Evolutionary conservation across 2,329 filamentous ascomycete species (phyloP), one percentile per base, ranked within the genome.

Genomic region (Sporothrix curviconia): DNA sequence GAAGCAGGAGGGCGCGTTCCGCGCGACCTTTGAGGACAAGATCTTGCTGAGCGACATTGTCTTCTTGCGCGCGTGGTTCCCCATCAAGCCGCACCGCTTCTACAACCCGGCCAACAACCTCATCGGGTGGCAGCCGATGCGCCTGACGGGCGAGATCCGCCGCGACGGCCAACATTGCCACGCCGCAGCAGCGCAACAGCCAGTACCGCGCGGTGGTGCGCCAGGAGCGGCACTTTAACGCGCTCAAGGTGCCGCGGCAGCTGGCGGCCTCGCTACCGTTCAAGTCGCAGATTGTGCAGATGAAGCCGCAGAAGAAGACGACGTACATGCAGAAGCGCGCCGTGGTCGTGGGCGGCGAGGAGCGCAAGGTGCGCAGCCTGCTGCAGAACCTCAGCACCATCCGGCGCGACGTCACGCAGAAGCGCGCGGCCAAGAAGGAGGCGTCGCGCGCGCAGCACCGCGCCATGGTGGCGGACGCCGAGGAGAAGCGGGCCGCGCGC

Each of bases 1-100:
- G 1, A 95, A 96, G 66, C 92, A 94, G 1, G 94, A 99, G 64
- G 94, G 94, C 50, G 87, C 92, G 73, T 97, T 95, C 83, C 85
- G 95, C 66, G 94, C 94, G 24, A 97, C 94, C 0, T 99, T 99
- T 65, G 94, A 99, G 72, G 94, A 99, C 80, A 99, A 97, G 77
- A 90, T 99, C 61, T 80, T 99, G 53, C 91, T 96, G 82, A 90
- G 86, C 71, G 94, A 99, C 70, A 95, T 99, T 64, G 89, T 97
- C 61, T 97, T 99, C 78, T 75, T 99, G 39, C 84, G 94, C 50
- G 92, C 94, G 15, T 99, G 95, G 95, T 97, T 95, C 72, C 90
- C 94, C 9, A 86, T 99, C 72, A 91, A 91, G 68, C 94, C 94
- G 1, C 91, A 91, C 72, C 86, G 92, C 59, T 99, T 96, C 81